Conservation (phyloP, 345 rosid species). For the Salix koriyanagi region DNA sequence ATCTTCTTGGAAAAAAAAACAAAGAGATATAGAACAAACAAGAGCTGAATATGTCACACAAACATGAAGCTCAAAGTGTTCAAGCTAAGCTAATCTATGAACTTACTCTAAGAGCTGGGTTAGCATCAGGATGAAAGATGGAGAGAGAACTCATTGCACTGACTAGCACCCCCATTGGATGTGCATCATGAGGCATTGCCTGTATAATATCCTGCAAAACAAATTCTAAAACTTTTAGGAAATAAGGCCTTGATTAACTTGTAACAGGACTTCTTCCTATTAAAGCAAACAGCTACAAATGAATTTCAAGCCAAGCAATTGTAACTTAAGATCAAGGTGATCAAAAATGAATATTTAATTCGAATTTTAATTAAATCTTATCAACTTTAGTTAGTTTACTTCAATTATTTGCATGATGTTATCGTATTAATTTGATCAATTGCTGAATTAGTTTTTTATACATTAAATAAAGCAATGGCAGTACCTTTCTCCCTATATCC, state of each 20-base stretch:
- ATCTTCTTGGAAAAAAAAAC: background rate
- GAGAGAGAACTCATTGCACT: conserved; percentile 99
- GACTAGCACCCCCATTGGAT: conserved; percentile 96
- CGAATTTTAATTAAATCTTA: too few relatives aligned
- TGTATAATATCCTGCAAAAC: conserved; percentile 79
- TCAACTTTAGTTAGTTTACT: too few relatives aligned
- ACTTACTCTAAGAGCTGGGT: conserved; percentile 93
- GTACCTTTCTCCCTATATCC: too few relatives aligned
- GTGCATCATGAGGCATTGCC: conserved; percentile 98
- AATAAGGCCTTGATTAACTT: background rate
- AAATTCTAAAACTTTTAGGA: conserved; percentile 9
- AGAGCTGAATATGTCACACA: background rate
- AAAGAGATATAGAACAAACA: background rate
- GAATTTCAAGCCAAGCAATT: background rate
- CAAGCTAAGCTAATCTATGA: background rate
- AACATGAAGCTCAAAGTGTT: background rate
- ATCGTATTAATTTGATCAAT: too few relatives aligned
- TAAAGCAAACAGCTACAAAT: background rate
- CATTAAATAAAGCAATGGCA: too few relatives aligned
- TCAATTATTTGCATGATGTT: too few relatives aligned
- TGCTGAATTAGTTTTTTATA: too few relatives aligned
- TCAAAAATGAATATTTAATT: too few relatives aligned
- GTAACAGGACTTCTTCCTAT: background rate
- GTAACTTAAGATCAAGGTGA: background rate
- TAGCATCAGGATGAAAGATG: conserved; percentile 95